Base-by-base conservation (phyloP, 2,329 filamentous ascomycete species). In the Volutella citrinella region DNA sequence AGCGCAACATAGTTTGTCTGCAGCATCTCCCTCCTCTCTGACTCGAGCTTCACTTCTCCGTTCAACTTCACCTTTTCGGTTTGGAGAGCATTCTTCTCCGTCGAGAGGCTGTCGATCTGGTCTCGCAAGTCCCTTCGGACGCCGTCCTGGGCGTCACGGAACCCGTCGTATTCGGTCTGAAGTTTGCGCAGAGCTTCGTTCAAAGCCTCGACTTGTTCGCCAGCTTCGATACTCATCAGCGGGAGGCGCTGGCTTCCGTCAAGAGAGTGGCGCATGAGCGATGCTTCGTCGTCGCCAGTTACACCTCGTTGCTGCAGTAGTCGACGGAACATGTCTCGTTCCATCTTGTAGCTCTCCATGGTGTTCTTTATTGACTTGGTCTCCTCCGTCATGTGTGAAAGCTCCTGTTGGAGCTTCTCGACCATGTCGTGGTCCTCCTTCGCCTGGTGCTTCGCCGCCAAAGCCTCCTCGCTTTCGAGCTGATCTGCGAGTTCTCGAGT, bases 261-360 rank as follows among this genome's bases (percentile, higher is more conserved):
- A 19, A 84, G 65, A 13, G 85, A 86, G 49, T 82, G 80, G 3
- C 84, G 87, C 54, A 94, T 82, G 30, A 81, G 71, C 3, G 82
- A 82, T 12, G 76, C 74, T n/a, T n/a, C n/a, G 25, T 84, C 69
- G 40, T 89, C 83, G 10, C 67, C 71, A 57, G 76, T 56, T 55
- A 75, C 54, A 55, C 71, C 58, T 65, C 81, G 61, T 43, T 93
- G 86, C 48, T 91, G 86, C 19, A 96, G 76, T 70, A 97, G 90
- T 32, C 90, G 88, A 15, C 91, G 82, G 81, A 96, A 97, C 79
- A 96, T 96, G 57, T 98, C 91, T 43, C 93, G 83, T 65, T 98
- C 93, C 52, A 89, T 87, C 57, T 93, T 88, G 60, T 95, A 95
- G 59, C 87, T 95, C 67, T 95, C 87, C 45, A 89, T 86, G 37